These are phyloP conservation scores for Ustilago loliicola DNA, from an alignment of 1,284 basidiomycete species.

Conservation along the genomic window DNA sequence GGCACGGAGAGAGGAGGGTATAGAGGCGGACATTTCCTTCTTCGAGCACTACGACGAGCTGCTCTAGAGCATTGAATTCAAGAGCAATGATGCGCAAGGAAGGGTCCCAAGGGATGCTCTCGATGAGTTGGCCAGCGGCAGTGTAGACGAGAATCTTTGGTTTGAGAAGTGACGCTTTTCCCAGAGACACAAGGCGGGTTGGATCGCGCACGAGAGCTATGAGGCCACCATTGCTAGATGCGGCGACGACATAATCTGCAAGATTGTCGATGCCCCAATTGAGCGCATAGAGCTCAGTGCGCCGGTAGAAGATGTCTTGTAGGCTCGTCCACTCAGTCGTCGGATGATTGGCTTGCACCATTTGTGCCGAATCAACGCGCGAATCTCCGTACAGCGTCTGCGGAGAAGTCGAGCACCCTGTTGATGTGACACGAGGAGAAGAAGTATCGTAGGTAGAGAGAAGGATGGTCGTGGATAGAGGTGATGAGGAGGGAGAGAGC, in stretches of 20 bases:
- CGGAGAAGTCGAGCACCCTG: neutral
- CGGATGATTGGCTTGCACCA: conserved; percentile 52
- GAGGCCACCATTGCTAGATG: conserved; percentile 87
- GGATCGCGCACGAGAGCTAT: conserved; percentile 88
- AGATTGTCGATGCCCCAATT: conserved; percentile 84
- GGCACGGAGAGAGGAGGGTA: conserved; percentile 75
- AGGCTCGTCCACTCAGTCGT: conserved; percentile 64
- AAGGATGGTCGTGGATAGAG: neutral
- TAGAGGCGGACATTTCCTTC: conserved; percentile 92
- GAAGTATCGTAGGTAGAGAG: neutral
- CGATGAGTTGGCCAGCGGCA: conserved; percentile 72
- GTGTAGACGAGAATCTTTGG: conserved; percentile 75
- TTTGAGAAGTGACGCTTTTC: conserved; percentile 78
- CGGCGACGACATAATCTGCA: conserved; percentile 83
- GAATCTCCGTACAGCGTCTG: neutral
- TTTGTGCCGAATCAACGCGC: neutral
- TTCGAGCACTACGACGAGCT: conserved; percentile 87
- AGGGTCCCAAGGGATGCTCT: conserved; percentile 80
- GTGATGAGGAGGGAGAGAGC: neutral
- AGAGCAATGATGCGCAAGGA: conserved; percentile 79
- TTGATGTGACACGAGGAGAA: neutral
- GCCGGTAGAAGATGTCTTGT: conserved; percentile 72
- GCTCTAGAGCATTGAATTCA: conserved; percentile 85
- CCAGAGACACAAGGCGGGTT: conserved; percentile 82
- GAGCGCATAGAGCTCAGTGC: conserved; percentile 86